Evolutionary conservation across 768 basidiomycete genomes (phyloP).

Genomic region (Boletellus emodensis): DNA sequence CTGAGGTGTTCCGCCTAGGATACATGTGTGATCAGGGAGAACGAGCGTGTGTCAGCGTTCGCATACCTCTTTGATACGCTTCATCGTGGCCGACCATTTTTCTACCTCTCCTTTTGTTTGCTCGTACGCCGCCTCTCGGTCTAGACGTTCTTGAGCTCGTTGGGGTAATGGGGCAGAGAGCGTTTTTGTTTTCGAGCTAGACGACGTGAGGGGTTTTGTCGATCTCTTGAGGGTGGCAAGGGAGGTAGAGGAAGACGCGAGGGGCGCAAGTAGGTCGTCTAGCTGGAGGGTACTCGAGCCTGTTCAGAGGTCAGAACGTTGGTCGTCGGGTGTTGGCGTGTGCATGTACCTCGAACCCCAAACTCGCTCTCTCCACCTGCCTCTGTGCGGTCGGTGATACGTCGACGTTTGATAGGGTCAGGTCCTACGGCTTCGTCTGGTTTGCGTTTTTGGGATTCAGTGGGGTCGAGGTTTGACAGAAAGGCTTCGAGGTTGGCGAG

Average conservation of each 20-base stretch:
- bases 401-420: slow-evolving; percentile 48
- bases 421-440: slow-evolving; percentile 22
- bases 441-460: slow-evolving; percentile 57
- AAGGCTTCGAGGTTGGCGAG: slow-evolving; percentile 70
- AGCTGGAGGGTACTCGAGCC: slow-evolving; percentile 52
- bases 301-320: not conserved
- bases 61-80: slow-evolving; percentile 78
- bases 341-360: slow-evolving; percentile 46
- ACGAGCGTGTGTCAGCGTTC: not conserved
- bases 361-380: slow-evolving; percentile 83
- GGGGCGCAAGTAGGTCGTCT: slow-evolving; percentile 73
- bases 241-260: slow-evolving; percentile 55
- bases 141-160: slow-evolving; percentile 82
- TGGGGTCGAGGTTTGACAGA: slow-evolving; percentile 59
- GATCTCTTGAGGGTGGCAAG: slow-evolving; percentile 67
- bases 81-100: slow-evolving; percentile 93
- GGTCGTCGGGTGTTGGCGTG: not conserved
- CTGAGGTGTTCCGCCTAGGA: slow-evolving; percentile 78
- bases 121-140: slow-evolving; percentile 92
- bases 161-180: slow-evolving; percentile 83
- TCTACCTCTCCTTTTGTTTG: slow-evolving; percentile 88
- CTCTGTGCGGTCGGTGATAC: slow-evolving; percentile 69
- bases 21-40: not conserved
- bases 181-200: slow-evolving; percentile 52
- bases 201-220: slow-evolving; percentile 57